These are phyloP conservation scores for Botryotinia globosa DNA, from an alignment of 2,329 filamentous ascomycete genomes.

Conservation along the genomic window DNA sequence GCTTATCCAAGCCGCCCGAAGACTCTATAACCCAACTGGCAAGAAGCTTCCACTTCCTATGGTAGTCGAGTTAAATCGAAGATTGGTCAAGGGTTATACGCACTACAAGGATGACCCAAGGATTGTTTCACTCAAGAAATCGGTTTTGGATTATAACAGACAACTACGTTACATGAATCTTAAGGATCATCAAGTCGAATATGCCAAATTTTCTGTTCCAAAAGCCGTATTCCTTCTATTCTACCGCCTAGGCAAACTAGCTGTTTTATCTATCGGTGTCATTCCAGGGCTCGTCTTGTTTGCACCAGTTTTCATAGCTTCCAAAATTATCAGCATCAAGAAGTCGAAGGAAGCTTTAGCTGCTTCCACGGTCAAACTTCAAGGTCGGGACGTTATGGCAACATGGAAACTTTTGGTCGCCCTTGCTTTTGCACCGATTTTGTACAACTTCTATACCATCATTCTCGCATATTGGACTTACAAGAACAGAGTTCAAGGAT, in stretches of 20 bases:
- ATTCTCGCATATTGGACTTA: constrained; percentile 75
- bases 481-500: constrained; percentile 78
- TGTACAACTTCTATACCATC: constrained; percentile 79
- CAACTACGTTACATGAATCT: constrained; percentile 43
- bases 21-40: constrained; percentile 82
- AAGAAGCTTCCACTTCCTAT: constrained; percentile 27
- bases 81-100: constrained; percentile 81
- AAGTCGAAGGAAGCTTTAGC: constrained; percentile 82
- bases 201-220: constrained; percentile 57
- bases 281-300: constrained; percentile 85
- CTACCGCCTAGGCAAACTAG: constrained; percentile 75
- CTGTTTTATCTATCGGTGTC: constrained; percentile 72
- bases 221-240: constrained; percentile 62
- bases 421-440: constrained; percentile 73
- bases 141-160: constrained; percentile 56
- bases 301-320: constrained; percentile 78
- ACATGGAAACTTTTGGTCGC: constrained; percentile 88
- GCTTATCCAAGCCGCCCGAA: constrained; percentile 86
- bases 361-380: constrained; percentile 82
- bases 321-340: constrained; percentile 67
- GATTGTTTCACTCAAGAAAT: constrained; percentile 24
- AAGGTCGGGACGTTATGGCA: constrained; percentile 84
- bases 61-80: constrained; percentile 73
- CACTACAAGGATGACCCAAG: constrained; percentile 26
- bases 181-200: constrained; percentile 26